A percentile compares a stretch with the other conserved stretches of the same genome.
These are phyloP conservation scores for Magnusiomyces sp. DNA, from an alignment of 1,139 yeast species.

Conservation along the genomic window DNA sequence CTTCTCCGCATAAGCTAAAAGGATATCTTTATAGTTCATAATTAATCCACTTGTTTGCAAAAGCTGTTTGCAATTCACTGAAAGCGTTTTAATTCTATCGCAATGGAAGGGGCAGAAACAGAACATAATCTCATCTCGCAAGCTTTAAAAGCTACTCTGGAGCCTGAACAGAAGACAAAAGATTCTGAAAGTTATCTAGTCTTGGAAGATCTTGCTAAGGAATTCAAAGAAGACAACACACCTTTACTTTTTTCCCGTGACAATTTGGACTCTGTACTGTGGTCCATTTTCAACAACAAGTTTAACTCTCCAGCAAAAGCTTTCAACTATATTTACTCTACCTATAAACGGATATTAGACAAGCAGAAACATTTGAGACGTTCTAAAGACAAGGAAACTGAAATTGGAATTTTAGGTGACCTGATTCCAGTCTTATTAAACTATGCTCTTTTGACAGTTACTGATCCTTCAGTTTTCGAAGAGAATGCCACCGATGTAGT, in stretches of 20 bases:
- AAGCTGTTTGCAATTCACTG: too few species aligned
- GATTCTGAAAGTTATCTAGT: slow-evolving; percentile 9
- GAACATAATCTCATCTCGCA: slow-evolving; percentile 17
- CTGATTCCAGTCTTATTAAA: neutral
- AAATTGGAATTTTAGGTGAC: neutral
- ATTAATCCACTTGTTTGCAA: too few species aligned
- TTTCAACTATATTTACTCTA: neutral
- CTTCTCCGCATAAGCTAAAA: too few species aligned
- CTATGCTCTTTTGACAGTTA: slow-evolving; percentile 1
- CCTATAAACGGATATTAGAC: neutral
- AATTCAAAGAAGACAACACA: slow-evolving; percentile 3
- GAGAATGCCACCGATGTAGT: neutral
- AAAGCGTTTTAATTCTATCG: too few species aligned
- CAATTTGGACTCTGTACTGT: neutral
- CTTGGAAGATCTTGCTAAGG: neutral
- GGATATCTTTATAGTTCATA: too few species aligned
- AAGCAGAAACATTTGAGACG: too few species aligned
- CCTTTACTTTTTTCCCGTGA: slow-evolving; percentile 1
- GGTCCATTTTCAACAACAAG: neutral
- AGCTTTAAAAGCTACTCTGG: slow-evolving; percentile 18
- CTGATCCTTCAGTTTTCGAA: slow-evolving; percentile 1
- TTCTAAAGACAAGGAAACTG: neutral
- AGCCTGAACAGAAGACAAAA: slow-evolving; percentile 8
- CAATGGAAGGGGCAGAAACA: neutral
- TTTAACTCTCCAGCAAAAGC: neutral